Conservation (phyloP, 2,329 filamentous ascomycete genomes). For the Cordyceps pruinosa region DNA sequence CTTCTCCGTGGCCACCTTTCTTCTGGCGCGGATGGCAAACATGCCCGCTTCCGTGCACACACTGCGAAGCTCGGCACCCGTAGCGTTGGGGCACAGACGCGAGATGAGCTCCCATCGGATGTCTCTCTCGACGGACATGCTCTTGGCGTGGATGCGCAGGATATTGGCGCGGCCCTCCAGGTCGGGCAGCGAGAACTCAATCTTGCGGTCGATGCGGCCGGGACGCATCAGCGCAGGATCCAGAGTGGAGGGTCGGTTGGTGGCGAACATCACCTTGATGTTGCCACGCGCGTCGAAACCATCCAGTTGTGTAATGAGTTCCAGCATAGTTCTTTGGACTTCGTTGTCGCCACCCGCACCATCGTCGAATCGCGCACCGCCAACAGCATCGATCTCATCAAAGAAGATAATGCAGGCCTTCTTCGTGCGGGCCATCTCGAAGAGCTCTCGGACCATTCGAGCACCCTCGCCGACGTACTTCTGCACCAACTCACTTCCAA, state of each 20-base stretch:
- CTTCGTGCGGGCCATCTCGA: conserved; percentile 99
- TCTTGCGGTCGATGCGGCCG: conserved; percentile 96
- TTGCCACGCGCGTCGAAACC: conserved; percentile 95
- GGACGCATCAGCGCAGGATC: conserved; percentile 97
- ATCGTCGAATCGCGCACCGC: conserved; percentile 92
- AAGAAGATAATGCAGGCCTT: conserved; percentile 98
- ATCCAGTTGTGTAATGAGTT: conserved; percentile 93
- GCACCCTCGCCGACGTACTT: conserved; percentile 99
- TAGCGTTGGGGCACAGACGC: conserved; percentile 92
- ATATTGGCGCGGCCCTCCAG: conserved; percentile 97
- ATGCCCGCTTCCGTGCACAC: conserved; percentile 98
- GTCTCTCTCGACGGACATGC: conserved; percentile 97
- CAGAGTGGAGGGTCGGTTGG: conserved; percentile 89
- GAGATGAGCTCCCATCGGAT: conserved; percentile 99
- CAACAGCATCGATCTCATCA: conserved; percentile 94
- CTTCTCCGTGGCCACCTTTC: conserved; percentile 98
- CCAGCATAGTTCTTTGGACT: conserved; percentile 95
- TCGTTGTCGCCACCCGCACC: conserved; percentile 96
- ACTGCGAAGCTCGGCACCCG: conserved; percentile 89
- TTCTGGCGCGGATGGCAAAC: conserved; percentile 89
- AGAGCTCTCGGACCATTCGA: conserved; percentile 95
- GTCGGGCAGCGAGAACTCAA: conserved; percentile 95
- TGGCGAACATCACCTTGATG: conserved; percentile 99
- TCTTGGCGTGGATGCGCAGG: conserved; percentile 96
- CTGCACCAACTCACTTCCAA: conserved; percentile 94